A percentile compares a stretch with the other conserved stretches of the same genome.
Conservation (phyloP, 1,139 yeast genomes). For the Scheffersomyces stambukii region DNA sequence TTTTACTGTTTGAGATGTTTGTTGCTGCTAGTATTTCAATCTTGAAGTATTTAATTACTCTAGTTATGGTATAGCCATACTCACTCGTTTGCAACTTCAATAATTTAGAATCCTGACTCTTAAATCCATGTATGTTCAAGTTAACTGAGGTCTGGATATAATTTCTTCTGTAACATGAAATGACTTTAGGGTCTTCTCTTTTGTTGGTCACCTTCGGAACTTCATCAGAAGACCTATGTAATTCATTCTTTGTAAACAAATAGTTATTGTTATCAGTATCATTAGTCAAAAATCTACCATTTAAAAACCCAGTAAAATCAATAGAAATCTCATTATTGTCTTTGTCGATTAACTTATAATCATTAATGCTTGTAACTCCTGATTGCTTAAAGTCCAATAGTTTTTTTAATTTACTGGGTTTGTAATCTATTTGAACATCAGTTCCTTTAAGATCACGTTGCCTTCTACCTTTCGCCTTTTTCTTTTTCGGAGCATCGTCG, state of each 20-base stretch:
- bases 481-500: slow-evolving; percentile 9
- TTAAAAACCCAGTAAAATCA: slow-evolving; percentile 35
- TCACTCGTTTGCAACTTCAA: slow-evolving; percentile 32
- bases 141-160: slow-evolving; percentile 37
- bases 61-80: slow-evolving; percentile 31
- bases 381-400: slow-evolving; percentile 28
- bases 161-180: slow-evolving; percentile 46
- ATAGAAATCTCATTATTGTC: slow-evolving; percentile 22
- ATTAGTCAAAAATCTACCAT: slow-evolving; percentile 42
- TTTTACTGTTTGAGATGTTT: slow-evolving; percentile 22
- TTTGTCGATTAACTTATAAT: slow-evolving; percentile 29
- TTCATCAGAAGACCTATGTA: slow-evolving; percentile 7
- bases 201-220: slow-evolving; percentile 1
- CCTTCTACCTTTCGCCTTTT: slow-evolving; percentile 13
- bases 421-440: slow-evolving; percentile 22
- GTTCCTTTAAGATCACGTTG: slow-evolving; percentile 8
- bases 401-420: slow-evolving; percentile 21
- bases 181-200: slow-evolving; percentile 31
- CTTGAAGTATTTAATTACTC: slow-evolving; percentile 38
- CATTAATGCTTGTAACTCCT: slow-evolving; percentile 14
- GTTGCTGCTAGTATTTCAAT: slow-evolving; percentile 37
- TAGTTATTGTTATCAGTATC: slow-evolving; percentile 40
- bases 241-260: slow-evolving; percentile 20
- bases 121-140: slow-evolving; percentile 31
- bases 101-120: slow-evolving; percentile 22